phyloP scores from a whole-genome alignment of 2,329 filamentous ascomycete species.

The Pseudogymnoascus sp. region DNA sequence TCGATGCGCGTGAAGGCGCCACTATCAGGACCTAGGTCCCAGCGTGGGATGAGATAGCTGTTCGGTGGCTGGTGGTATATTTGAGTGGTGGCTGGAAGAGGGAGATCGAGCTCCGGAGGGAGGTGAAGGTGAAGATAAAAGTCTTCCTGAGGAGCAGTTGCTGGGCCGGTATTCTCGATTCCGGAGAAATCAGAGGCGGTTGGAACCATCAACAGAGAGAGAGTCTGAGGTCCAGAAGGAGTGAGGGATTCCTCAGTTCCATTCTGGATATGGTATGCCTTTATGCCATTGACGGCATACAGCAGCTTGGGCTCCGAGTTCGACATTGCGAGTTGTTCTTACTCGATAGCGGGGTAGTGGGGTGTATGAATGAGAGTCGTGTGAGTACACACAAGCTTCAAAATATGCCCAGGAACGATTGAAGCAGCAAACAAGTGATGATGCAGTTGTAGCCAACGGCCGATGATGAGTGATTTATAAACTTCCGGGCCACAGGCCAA shows the following conservation, averaged over 20 bases:
- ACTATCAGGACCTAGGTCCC: conserved; percentile 81
- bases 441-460: neutral
- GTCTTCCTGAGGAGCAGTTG: conserved; percentile 64
- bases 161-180: conserved; percentile 44
- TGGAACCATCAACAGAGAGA: conserved; percentile 92
- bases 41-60: conserved; percentile 90
- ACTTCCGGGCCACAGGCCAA: neutral
- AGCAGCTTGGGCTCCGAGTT: conserved; percentile 50
- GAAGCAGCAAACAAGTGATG: neutral
- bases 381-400: conserved; percentile 7
- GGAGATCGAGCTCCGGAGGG: conserved; percentile 86
- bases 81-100: conserved; percentile 88
- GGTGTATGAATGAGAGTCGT: neutral
- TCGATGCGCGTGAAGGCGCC: conserved; percentile 91
- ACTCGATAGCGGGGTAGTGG: conserved; percentile 7
- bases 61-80: conserved; percentile 92
- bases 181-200: conserved; percentile 63
- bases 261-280: conserved; percentile 83
- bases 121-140: conserved; percentile 96
- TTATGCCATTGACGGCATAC: conserved; percentile 73
- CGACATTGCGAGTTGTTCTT: conserved; percentile 5
- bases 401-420: neutral
- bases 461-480: conserved; percentile 5
- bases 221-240: conserved; percentile 75
- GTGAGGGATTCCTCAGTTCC: conserved; percentile 78